These are phyloP conservation scores for Fusarium staphyleae DNA, from an alignment of 2,329 filamentous ascomycete genomes.

Conservation along the genomic window DNA sequence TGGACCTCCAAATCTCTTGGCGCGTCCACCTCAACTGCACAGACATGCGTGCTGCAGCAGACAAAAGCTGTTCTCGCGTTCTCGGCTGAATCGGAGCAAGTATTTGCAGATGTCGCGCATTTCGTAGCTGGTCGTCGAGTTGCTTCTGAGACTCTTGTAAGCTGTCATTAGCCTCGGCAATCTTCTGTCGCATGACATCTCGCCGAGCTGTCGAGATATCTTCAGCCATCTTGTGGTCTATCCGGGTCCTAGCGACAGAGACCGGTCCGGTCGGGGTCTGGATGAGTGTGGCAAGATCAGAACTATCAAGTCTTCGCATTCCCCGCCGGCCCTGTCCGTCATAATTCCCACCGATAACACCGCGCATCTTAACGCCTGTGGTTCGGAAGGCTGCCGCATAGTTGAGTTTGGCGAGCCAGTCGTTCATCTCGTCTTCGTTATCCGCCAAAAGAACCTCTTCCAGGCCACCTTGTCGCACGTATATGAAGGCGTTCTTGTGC, in stretches of 20 bases:
- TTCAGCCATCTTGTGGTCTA: conserved; percentile 82
- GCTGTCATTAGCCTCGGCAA: conserved; percentile 82
- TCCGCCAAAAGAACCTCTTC: conserved; percentile 94
- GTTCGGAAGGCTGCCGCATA: conserved; percentile 95
- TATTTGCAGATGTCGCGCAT: conserved; percentile 88
- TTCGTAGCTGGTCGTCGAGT: conserved; percentile 82
- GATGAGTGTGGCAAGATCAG: conserved; percentile 65
- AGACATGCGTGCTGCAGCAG: conserved; percentile 82
- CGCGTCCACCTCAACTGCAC: conserved; percentile 94
- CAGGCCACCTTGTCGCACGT: conserved; percentile 83
- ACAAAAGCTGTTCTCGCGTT: conserved; percentile 84
- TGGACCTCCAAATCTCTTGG: conserved; percentile 90
- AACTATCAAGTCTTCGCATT: conserved; percentile 73
- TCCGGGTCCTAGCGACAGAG: conserved; percentile 73
- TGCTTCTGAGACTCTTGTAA: conserved; percentile 76
- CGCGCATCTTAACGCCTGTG: conserved; percentile 88
- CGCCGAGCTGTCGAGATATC: conserved; percentile 85
- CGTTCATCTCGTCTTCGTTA: conserved; percentile 89
- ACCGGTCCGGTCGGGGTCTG: conserved; percentile 77
- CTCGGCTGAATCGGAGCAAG: conserved; percentile 91
- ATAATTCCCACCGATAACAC: conserved; percentile 83
- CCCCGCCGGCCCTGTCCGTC: conserved; percentile 80
- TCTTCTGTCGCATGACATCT: conserved; percentile 83
- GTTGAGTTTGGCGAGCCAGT: conserved; percentile 95
- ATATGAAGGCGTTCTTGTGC: conserved; percentile 94